phyloP scores from a whole-genome alignment of 208 protist species.

The Trypanosomatidae sp. region DNA sequence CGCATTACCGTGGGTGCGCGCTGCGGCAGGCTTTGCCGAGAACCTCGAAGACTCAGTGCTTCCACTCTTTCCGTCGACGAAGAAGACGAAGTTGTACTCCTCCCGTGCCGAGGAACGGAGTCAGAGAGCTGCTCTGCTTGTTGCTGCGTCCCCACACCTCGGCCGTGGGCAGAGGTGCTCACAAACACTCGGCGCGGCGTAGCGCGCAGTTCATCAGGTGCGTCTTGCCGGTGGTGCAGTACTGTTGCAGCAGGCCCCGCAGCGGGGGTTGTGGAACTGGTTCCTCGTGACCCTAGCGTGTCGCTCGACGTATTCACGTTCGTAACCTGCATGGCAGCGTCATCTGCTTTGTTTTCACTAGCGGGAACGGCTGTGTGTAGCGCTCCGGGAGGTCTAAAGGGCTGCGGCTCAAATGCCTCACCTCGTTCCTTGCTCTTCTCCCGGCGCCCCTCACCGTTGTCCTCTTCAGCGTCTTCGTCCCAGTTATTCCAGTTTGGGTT shows the following conservation, averaged over 20 bases:
- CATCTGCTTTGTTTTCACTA: slow-evolving; percentile 11
- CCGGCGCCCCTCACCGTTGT: slow-evolving; percentile 14
- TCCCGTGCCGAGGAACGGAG: slow-evolving; percentile 47
- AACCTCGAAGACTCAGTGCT: slow-evolving; percentile 17
- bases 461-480: slow-evolving; percentile 22
- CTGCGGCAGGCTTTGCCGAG: slow-evolving; percentile 3
- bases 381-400: background rate
- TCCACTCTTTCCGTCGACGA: slow-evolving; percentile 29
- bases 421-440: background rate
- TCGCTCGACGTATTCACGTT: background rate
- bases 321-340: slow-evolving; percentile 23
- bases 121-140: slow-evolving; percentile 11
- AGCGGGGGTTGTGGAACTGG: background rate
- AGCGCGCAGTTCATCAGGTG: slow-evolving; percentile 16
- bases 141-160: slow-evolving; percentile 22
- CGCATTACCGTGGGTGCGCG: slow-evolving; percentile 2
- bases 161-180: background rate
- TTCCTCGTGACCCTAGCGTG: background rate
- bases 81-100: slow-evolving; percentile 47
- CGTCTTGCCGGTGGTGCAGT: slow-evolving; percentile 6
- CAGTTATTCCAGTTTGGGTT: slow-evolving; percentile 31
- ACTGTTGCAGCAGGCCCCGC: slow-evolving; percentile 9
- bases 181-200: slow-evolving; percentile 47
- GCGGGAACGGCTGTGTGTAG: background rate
- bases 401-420: background rate